Percentiles rank a stretch among this genome's conserved stretches.
phyloP scores from a whole-genome alignment of 1,139 yeast genomes.

The Yamadazyma blattariae region DNA sequence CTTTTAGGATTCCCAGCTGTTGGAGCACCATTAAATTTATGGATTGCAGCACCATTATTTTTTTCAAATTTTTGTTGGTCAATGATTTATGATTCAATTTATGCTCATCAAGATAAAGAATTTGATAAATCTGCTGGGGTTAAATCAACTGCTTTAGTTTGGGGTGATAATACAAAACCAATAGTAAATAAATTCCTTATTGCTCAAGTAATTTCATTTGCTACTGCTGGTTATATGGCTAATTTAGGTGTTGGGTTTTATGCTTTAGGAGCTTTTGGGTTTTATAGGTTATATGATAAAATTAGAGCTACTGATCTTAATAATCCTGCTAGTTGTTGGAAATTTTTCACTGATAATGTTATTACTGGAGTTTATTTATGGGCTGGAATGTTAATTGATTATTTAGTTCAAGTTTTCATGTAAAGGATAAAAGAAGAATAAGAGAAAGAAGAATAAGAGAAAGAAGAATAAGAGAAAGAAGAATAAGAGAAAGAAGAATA shows the following conservation, averaged over 20 bases:
- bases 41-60: conserved; percentile 77
- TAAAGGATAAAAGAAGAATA: too few relatives aligned
- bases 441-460: too few relatives aligned
- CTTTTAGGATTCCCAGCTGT: conserved; percentile 93
- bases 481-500: too few relatives aligned
- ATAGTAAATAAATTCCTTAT: conserved; percentile 61
- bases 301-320: conserved; percentile 73
- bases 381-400: conserved; percentile 76
- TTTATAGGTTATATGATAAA: conserved; percentile 65
- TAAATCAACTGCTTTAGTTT: conserved; percentile 89
- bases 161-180: conserved; percentile 79
- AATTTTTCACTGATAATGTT: conserved; percentile 72
- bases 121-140: conserved; percentile 89
- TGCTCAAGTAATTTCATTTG: conserved; percentile 63
- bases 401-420: conserved; percentile 41
- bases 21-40: conserved; percentile 69
- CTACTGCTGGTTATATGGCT: conserved; percentile 74
- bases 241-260: conserved; percentile 87
- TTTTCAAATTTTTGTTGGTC: conserved; percentile 86
- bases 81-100: conserved; percentile 91
- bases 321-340: conserved; percentile 80
- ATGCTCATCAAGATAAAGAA: conserved; percentile 94
- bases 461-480: too few relatives aligned
- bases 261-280: conserved; percentile 63
- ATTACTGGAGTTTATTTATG: conserved; percentile 77